Conservation (phyloP, 169 alveolate species). For the Plasmodium vivax region DNA sequence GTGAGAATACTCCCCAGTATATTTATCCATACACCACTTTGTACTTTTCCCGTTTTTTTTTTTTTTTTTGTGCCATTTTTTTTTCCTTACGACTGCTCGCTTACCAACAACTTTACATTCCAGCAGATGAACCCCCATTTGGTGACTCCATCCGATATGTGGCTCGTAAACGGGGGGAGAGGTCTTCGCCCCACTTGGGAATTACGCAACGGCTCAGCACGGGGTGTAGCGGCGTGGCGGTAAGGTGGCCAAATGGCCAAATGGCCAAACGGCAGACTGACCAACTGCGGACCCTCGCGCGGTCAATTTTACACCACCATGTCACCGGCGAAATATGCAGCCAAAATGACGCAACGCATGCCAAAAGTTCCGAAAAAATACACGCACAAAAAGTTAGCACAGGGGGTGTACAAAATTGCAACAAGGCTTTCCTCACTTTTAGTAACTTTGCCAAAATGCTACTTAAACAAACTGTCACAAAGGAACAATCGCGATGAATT, state of each 20-base stretch:
- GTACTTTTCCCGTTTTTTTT: neutral
- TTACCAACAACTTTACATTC: neutral
- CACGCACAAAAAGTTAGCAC: neutral
- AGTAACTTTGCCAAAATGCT: neutral
- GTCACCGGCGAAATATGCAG: neutral
- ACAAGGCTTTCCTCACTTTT: neutral
- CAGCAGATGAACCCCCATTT: neutral
- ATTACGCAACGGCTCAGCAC: neutral
- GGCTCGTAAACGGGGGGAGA: neutral
- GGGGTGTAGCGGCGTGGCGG: neutral
- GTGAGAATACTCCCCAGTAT: neutral
- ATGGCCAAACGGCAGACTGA: neutral
- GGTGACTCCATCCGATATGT: neutral
- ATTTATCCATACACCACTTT: neutral
- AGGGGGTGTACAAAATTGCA: neutral
- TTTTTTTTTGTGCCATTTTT: neutral
- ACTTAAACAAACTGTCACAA: neutral
- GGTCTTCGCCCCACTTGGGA: neutral
- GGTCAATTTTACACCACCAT: neutral
- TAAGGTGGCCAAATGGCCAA: neutral
- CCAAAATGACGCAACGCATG: neutral
- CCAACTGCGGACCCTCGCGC: neutral
- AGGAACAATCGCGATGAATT: neutral
- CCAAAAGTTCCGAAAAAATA: neutral
- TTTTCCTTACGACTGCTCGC: neutral